Conservation (phyloP, 202 grass and related monocot genomes). For the Elaeis oleifera region DNA sequence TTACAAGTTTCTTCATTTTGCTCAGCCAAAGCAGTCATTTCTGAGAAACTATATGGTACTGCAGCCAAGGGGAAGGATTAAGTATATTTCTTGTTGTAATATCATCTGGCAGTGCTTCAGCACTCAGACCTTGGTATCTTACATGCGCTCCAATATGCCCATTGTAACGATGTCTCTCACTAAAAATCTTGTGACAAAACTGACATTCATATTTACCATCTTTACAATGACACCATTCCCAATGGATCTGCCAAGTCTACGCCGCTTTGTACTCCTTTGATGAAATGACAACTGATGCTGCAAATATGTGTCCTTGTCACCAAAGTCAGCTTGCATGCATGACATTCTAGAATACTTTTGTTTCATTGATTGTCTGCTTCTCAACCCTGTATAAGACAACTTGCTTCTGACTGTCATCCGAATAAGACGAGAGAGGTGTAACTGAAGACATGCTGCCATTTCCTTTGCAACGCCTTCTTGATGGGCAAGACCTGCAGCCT, state of each 20-base stretch:
- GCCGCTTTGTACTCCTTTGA: constrained; percentile 52
- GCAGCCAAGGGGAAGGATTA: constrained; percentile 14
- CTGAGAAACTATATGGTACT: constrained; percentile 26
- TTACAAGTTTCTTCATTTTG: constrained; percentile 12
- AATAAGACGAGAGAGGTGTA: constrained; percentile 24
- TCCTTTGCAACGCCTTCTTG: constrained; percentile 27
- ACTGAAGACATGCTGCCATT: constrained; percentile 22
- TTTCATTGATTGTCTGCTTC: constrained; percentile 18
- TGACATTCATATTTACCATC: constrained; percentile 81
- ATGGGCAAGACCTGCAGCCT: constrained; percentile 38
- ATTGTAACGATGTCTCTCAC: constrained; percentile 56
- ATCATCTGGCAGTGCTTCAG: constrained; percentile 41
- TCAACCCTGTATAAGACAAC: constrained; percentile 19
- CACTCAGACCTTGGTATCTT: constrained; percentile 50
- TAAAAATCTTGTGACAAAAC: constrained; percentile 61
- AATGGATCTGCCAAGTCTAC: constrained; percentile 42
- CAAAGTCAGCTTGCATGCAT: constrained; percentile 47
- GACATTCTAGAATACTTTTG: constrained; percentile 31
- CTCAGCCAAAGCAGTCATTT: constrained; percentile 24
- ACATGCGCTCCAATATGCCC: constrained; percentile 72
- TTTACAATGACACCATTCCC: constrained; percentile 41
- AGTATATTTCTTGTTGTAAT: constrained; percentile 17
- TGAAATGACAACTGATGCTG: constrained; percentile 58
- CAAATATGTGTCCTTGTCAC: constrained; percentile 41
- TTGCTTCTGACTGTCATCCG: constrained; percentile 28